Percentiles rank a stretch among this genome's conserved stretches.
phyloP scores from a whole-genome alignment of 2,329 filamentous ascomycete genomes.

The Aspergillus sp. region DNA sequence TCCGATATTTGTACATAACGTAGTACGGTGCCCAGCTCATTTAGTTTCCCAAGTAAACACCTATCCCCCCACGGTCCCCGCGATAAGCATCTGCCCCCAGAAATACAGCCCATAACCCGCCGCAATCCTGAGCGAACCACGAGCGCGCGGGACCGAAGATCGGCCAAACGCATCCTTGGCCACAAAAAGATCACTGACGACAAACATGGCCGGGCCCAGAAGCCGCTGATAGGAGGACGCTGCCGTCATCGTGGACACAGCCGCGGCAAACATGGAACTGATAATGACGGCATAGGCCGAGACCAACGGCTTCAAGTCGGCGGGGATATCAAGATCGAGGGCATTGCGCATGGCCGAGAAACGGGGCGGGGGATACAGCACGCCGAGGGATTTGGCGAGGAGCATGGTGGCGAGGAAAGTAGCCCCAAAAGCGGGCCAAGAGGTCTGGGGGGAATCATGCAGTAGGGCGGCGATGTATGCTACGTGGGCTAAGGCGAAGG shows the following conservation, averaged over 20 bases:
- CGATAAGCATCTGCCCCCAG: conserved; percentile 21
- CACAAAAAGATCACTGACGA: conserved; percentile 22
- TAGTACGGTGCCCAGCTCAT: too few species aligned
- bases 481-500: conserved; percentile 21
- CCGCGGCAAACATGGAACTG: conserved; percentile 18
- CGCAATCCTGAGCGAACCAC: conserved; percentile 9
- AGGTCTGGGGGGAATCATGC: conserved; percentile 5
- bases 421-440: conserved; percentile 8
- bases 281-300: conserved; percentile 18
- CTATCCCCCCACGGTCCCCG: conserved; percentile 9
- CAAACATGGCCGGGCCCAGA: conserved; percentile 22
- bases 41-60: too few species aligned
- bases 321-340: conserved; percentile 13
- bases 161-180: conserved; percentile 21
- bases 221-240: conserved; percentile 10
- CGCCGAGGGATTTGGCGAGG: conserved; percentile 15
- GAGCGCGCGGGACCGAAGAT: conserved; percentile 2
- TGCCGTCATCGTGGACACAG: conserved; percentile 11
- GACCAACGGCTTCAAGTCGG: conserved; percentile 18
- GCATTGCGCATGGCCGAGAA: conserved; percentile 10
- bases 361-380: conserved; percentile 14
- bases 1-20: too few species aligned
- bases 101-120: conserved; percentile 19
- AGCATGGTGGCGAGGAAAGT: conserved; percentile 12
- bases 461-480: conserved; percentile 21